Base-by-base conservation (phyloP, 305 asterid species). In the Galium porrigens region DNA sequence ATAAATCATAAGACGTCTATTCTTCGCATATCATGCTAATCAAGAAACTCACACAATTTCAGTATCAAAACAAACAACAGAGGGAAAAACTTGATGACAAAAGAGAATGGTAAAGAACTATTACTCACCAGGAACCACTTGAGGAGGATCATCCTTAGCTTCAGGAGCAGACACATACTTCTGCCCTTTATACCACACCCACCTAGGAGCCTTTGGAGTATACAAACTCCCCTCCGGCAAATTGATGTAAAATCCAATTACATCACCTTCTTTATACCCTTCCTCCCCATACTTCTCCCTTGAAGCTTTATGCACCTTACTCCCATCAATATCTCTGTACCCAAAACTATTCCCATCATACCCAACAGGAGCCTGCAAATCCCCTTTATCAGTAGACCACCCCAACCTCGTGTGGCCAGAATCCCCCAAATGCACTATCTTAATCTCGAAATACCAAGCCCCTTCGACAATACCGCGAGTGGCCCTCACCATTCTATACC, bases 331-430 rank as follows among this genome's bases (percentile, higher is more conserved):
- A 79, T 92, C 99, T 72, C 99, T 84, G 65, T 85, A 92, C 20
- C 97, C 96, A 59, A 81, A 92, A 76, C 99, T 86, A 80, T 83
- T 87, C 65, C 80, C 92, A 77, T 92, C 99, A 69, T 85, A 92
- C 42, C 99, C 99, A 18, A 87, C 97, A 0, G 99, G 99, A 3
- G 97, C 99, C 77, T 92, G 99, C 77, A 92, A 79, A 77, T 89
- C 99, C 66, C 91, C 99, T 74, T 87, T 89, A 64, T 89, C 99
- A 0, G 94, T 89, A 0, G 96, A 79, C 99, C 99, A 92, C 6
- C 99, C 99, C 49, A 92, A 68, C 81, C 97, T 76, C 17, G 95
- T 83, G 70, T 92, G 99, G 51, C 99, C 99, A 0, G 96, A 82
- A 68, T 86, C 97, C 44, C 99, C 99, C 76, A 92, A 79, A 67